Evolutionary conservation across 768 basidiomycete species (phyloP), one percentile per base, ranked within the genome.

Genomic region (Agaricus sinodeliciosus): DNA sequence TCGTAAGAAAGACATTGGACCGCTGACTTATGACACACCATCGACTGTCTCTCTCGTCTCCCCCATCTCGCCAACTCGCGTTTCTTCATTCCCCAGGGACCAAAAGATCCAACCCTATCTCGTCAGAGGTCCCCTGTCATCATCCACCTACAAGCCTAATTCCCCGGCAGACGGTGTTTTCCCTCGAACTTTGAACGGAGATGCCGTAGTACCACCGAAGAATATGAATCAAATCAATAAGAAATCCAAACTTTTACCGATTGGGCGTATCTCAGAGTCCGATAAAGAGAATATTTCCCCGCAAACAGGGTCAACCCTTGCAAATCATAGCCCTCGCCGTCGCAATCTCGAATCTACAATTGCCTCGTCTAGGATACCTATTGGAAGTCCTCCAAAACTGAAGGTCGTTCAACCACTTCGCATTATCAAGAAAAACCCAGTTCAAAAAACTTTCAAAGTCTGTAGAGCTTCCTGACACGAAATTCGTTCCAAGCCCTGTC

Each of bases 211-310:
- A 19, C 27, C n/a, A 16, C 11, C 15, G 16, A 13, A 13, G 26
- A 45, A 3, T n/a, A 27, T 13, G 6, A 13, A 34, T 34, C 45
- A n/a, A 27, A 28, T n/a, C 12, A 44, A 3, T 25, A 34, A 18
- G 28, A 34, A 31, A 18, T 1, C 27, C 31, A n/a, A 22, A 15
- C 25, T 22, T 8, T 15, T 28, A 18, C 5, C 26, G 16, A 40
- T 28, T 19, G 18, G 9, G 2, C 26, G 6, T 9, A 18, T 35
- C 12, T 3, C 16, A 16, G 12, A 19, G 34, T 44, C 28, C 22
- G 18, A 53, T n/a, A 53, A 53, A 37, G 51, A 39, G 39, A 53
- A 53, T 25, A 25, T 41, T 27, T 44, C 51, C 3, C 42, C 36
- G 12, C 19, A 18, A 40, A 15, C 27, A 13, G 15, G 16, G 16